Evolutionary conservation across 805 yeast species (phyloP), one percentile per base, ranked within the genome.

Genomic region (Ogataea pini): DNA sequence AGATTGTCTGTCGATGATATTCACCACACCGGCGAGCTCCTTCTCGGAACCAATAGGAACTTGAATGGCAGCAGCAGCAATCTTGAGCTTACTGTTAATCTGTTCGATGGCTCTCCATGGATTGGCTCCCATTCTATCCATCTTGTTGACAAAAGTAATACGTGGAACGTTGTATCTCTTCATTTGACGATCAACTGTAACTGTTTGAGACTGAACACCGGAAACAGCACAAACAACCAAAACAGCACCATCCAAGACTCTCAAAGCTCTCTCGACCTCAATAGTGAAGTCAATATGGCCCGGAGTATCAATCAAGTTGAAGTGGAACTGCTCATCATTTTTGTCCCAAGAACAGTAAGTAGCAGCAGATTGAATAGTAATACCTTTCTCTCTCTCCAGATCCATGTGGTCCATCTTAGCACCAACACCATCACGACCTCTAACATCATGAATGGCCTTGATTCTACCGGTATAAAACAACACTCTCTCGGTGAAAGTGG

Each of bases 331-430:
- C 53, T 75, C 69, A 38, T 72, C 68, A 47, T 79, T 84, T 64
- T 87, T 88, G 50, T 85, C 85, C 99, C 99, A 94, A 42, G 95
- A 85, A 75, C 98, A 92, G 73, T 88, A 94, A 1, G 99, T 94
- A 29, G 99, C 99, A 54, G 99, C 99, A 51, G 97, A 89, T 72
- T 94, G 99, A 66, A 94, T 94, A 44, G 99, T 94, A 64, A 94
- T 94, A 70, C 99, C 99, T 68, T 94, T 94, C 70, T 94, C 99
- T 67, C 99, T 83, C 72, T 94, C 99, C 58, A 94, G 77, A 60
- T 94, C 99, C 99, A 94, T 94, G 52, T 91, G 92, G 70, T 94
- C 99, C 99, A 94, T 94, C 73, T 91, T 94, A 48, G 99, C 99
- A 52, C 99, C 99, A 49, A 94, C 98, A 57, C 90, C 85, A 68